Conservation (phyloP, 371 early-diverging fungal genomes). For the Mortierella sp. region DNA sequence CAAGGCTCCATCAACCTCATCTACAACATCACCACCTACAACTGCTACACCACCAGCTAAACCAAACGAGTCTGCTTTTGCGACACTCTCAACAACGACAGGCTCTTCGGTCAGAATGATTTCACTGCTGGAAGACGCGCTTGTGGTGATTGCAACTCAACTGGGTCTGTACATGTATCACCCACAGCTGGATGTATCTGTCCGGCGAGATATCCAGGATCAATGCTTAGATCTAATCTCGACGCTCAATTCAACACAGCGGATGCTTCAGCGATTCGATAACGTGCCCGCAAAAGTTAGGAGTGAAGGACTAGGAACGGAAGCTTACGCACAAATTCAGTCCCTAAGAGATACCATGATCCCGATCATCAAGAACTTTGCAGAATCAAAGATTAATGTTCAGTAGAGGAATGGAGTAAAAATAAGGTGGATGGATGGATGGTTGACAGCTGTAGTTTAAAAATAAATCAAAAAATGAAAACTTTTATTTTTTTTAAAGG, state of each 20-base stretch:
- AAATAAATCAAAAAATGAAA: too few relatives aligned
- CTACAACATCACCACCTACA: background rate
- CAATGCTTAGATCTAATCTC: constrained; percentile 40
- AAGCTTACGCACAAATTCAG: constrained; percentile 36
- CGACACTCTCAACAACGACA: constrained; percentile 51
- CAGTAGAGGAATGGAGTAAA: constrained; percentile 11
- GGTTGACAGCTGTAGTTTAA: too few relatives aligned
- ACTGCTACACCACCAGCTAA: background rate
- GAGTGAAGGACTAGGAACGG: constrained; percentile 26
- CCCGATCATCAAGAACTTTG: constrained; percentile 52
- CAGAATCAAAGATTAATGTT: constrained; percentile 41
- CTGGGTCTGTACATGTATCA: constrained; percentile 50
- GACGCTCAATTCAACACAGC: constrained; percentile 35
- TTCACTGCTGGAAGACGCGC: constrained; percentile 46
- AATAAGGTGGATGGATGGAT: background rate
- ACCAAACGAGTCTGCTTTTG: constrained; percentile 46
- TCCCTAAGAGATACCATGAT: constrained; percentile 49
- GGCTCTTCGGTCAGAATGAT: constrained; percentile 52
- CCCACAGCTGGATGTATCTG: constrained; percentile 32
- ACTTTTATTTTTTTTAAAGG: too few relatives aligned
- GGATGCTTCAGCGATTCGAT: constrained; percentile 54
- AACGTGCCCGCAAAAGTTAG: constrained; percentile 40
- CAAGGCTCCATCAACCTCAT: constrained; percentile 1
- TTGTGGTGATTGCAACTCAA: constrained; percentile 55
- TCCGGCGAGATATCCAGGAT: constrained; percentile 53